A percentile compares a stretch with the other conserved stretches of the same genome.
Evolutionary conservation across 805 yeast genomes (phyloP).

Genomic region (Ogataea methanolica): DNA sequence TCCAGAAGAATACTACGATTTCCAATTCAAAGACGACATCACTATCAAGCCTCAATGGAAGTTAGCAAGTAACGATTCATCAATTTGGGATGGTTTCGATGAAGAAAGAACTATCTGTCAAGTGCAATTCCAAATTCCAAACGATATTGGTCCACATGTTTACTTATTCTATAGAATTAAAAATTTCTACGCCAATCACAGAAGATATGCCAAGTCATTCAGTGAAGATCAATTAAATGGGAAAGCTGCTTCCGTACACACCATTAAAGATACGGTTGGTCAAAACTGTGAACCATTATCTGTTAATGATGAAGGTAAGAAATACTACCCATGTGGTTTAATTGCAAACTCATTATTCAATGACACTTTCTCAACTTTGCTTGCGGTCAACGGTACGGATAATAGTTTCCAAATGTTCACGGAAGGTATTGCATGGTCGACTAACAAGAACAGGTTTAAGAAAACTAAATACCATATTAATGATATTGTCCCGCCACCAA

Average conservation of each 20-base stretch:
- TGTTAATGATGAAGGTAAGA: conserved; percentile 40
- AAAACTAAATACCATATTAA: conserved; percentile 55
- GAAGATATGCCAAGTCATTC: conserved; percentile 85
- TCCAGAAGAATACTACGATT: conserved; percentile 53
- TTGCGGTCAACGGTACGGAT: conserved; percentile 37
- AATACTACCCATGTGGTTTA: conserved; percentile 76
- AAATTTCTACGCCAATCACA: conserved; percentile 88
- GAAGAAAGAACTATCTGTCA: conserved; percentile 54
- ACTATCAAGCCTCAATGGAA: conserved; percentile 62
- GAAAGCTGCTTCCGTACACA: conserved; percentile 47
- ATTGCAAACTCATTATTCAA: conserved; percentile 79
- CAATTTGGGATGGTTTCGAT: conserved; percentile 37
- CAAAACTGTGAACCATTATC: conserved; percentile 67
- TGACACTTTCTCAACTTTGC: conserved; percentile 59
- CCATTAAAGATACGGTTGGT: conserved; percentile 47
- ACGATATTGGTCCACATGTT: conserved; percentile 66
- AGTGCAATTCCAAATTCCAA: conserved; percentile 71
- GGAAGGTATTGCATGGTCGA: conserved; percentile 66
- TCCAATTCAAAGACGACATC: conserved; percentile 49
- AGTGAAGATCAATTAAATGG: conserved; percentile 83
- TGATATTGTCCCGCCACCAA: conserved; percentile 79
- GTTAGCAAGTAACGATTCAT: conserved; percentile 36
- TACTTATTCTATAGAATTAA: conserved; percentile 79
- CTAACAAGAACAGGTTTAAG: conserved; percentile 60
- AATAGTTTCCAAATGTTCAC: conserved; percentile 41